Base-by-base conservation (phyloP, 2,329 filamentous ascomycete species). In the Cercospora sp. region DNA sequence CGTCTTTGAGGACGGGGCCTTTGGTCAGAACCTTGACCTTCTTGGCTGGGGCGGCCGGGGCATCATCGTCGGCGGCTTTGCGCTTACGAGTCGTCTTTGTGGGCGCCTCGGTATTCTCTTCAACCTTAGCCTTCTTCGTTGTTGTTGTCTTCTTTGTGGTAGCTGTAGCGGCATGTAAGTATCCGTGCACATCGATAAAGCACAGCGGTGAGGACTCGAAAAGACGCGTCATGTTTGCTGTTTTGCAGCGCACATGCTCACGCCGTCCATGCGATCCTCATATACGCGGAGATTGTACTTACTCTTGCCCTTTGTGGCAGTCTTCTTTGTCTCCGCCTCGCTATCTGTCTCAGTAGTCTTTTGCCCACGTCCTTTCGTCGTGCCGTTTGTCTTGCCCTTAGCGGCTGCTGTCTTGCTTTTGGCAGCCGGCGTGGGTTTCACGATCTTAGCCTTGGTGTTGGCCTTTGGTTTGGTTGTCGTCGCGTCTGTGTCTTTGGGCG, bases 1-100 rank as follows among this genome's bases (percentile, higher is more conserved):
- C 83, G 26, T 86, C 78, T 78, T 93, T 93, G 81, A 91, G 87
- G 68, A 85, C 76, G 6, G 72, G 72, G 28, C 74, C 75, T 66
- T 75, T 75, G 51, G 59, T 70, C 57, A 76, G 70, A 21, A 72
- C 65, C 68, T 74, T 75, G 66, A 73, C 71, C 68, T 77, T 77
- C 72, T 77, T 77, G 30, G 70, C 75, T 49, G 76, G 72, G n/a
- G 70, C 68, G 61, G 72, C 68, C 62, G 70, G 51, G 67, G 76
- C 66, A 67, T 72, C 72, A 67, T 76, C 66, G 61, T 73, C 69
- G 51, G 24, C 62, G n/a, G 72, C 72, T 66, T 76, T 76, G 69
- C 74, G 74, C 70, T 77, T 75, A 5, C 71, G 71, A 18, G 71
- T 69, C 21, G 72, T 67, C 59, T 71, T 73, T 60, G 70, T 61